A percentile compares a stretch with the other conserved stretches of the same genome.
These are phyloP conservation scores for Fraxinus sp. DNA, from an alignment of 305 asterid genomes.

Conservation along the genomic window DNA sequence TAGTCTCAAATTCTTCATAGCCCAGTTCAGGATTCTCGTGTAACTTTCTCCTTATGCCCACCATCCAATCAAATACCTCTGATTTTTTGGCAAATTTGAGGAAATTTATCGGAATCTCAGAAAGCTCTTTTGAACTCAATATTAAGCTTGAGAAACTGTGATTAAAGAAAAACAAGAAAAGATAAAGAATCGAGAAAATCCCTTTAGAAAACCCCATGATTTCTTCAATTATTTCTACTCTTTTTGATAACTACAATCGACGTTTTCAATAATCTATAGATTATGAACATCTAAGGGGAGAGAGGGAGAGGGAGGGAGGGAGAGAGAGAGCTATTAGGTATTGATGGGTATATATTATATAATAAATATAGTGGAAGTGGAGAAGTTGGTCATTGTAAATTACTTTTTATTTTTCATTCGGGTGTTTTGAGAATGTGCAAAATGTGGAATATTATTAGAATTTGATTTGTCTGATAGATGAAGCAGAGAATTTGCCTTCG, in stretches of 20 bases:
- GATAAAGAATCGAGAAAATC: slow-evolving; percentile 31
- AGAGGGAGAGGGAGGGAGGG: background rate
- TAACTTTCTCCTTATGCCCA: slow-evolving; percentile 65
- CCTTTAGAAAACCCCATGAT: slow-evolving; percentile 39
- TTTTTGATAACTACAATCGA: background rate
- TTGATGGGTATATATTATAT: background rate
- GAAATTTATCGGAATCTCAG: slow-evolving; percentile 56
- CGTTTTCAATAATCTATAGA: background rate
- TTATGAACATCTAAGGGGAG: background rate
- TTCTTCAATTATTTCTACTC: background rate
- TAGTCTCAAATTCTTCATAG: slow-evolving; percentile 86
- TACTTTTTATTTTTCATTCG: background rate
- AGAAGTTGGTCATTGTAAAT: background rate
- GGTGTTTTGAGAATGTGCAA: background rate
- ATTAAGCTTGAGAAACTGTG: slow-evolving; percentile 24
- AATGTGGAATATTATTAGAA: background rate
- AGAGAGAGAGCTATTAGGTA: background rate
- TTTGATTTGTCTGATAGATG: background rate
- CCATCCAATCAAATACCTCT: slow-evolving; percentile 82
- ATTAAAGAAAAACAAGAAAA: slow-evolving; percentile 30
- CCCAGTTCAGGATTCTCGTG: slow-evolving; percentile 97
- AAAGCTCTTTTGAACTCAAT: slow-evolving; percentile 32
- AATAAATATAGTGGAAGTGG: background rate
- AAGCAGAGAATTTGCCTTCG: background rate
- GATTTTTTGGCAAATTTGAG: slow-evolving; percentile 59